These are phyloP conservation scores for Sporothrix globosa DNA, from an alignment of 2,329 filamentous ascomycete species.

Conservation along the genomic window DNA sequence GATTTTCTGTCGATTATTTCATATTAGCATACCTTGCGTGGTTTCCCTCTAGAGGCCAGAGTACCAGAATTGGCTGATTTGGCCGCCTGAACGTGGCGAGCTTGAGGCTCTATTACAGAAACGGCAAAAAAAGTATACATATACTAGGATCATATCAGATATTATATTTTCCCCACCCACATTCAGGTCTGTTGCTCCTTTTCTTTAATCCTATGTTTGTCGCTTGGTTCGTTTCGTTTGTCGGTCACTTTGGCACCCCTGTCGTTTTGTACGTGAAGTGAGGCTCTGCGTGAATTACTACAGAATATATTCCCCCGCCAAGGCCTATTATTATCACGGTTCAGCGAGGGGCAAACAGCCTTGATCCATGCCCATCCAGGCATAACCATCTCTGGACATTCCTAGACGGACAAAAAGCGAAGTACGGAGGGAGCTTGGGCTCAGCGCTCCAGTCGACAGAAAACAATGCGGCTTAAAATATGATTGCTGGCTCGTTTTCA, in stretches of 20 bases:
- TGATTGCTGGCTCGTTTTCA: neutral
- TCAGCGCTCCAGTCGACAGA: neutral
- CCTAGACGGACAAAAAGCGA: neutral
- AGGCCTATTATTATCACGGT: neutral
- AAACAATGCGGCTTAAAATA: neutral
- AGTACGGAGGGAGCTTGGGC: neutral
- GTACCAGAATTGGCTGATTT: neutral
- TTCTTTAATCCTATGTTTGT: neutral
- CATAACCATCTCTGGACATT: neutral
- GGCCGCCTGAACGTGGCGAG: neutral
- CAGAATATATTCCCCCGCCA: neutral
- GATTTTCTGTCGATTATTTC: neutral
- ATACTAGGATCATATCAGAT: neutral
- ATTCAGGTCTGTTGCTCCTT: neutral
- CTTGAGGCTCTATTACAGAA: constrained; percentile 2
- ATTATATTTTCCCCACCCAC: neutral
- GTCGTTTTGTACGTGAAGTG: neutral
- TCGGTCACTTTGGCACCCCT: neutral
- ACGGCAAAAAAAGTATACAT: neutral
- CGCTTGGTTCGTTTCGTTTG: neutral
- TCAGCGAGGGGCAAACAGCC: neutral
- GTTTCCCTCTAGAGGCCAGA: neutral
- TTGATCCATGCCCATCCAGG: neutral
- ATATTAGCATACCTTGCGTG: neutral
- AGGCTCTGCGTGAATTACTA: neutral